These are phyloP conservation scores for Lolium multiflorum DNA, from an alignment of 176 grass and related monocot species.

Conservation along the genomic window DNA sequence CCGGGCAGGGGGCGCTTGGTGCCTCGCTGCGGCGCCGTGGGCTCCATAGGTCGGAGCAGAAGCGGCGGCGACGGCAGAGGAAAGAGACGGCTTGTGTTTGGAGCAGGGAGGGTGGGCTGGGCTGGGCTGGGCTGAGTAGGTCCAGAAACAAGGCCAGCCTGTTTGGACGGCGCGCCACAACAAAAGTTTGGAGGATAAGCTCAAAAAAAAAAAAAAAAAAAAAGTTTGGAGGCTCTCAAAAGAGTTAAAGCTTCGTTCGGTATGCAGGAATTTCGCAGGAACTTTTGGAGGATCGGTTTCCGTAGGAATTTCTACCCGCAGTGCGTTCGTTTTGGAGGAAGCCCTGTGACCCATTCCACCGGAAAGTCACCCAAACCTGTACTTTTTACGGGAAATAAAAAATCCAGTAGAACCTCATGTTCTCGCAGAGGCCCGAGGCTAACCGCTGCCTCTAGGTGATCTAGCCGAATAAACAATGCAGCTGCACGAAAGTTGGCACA, in stretches of 20 bases:
- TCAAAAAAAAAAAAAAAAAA: no score
- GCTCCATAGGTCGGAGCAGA: constrained; percentile 45
- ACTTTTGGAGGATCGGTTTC: neutral
- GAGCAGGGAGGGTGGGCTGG: neutral
- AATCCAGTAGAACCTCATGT: neutral
- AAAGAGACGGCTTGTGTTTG: neutral
- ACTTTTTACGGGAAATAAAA: neutral
- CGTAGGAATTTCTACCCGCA: neutral
- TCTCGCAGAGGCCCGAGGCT: neutral
- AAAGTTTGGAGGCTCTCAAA: no score
- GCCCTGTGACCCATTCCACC: neutral
- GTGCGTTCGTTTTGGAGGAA: neutral
- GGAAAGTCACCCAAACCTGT: neutral
- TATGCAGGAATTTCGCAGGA: neutral
- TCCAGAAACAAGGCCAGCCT: neutral
- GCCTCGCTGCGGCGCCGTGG: constrained; percentile 45
- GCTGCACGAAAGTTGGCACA: neutral
- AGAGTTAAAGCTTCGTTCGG: no score
- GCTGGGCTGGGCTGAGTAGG: neutral
- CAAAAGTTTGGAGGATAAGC: no score
- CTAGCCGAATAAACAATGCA: neutral
- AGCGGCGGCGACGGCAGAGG: neutral
- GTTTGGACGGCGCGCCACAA: neutral
- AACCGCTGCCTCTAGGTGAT: neutral
- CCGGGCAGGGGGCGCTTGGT: constrained; percentile 51